Base-by-base conservation (phyloP, 768 basidiomycete species). In the Coprinopsis strossmayeri region DNA sequence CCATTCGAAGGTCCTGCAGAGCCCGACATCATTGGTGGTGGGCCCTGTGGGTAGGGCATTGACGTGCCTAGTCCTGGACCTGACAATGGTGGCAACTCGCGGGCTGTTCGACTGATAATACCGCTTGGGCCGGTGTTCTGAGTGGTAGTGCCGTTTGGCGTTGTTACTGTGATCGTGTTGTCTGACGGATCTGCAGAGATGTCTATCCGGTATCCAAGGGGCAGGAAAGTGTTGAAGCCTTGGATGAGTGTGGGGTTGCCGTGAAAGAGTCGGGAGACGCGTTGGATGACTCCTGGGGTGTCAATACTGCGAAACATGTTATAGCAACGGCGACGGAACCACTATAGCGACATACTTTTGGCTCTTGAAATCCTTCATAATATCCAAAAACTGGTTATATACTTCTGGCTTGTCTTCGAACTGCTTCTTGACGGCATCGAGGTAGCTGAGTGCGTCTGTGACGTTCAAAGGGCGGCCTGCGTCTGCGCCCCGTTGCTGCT, bases 351-450 rank as follows among this genome's bases (percentile, higher is more conserved):
- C 90, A 70, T 65, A 92, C 89, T 70, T 72, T 69, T 95, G 91
- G 59, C 91, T 91, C 71, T 99, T 99, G 67, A 99, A 99, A 64
- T 98, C 94, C 73, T 97, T 97, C 96, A 96, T 96, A 61, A 96
- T 94, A 64, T 95, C 91, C 66, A 94, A 67, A 61, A 93, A 92
- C 55, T 85, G 78, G 64, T 96, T 95, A 74, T 96, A 96, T 23
- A 95, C 91, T 59, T 93, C 90, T 17, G 92, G 92, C 64, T 84
- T 82, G 62, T 90, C 85, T 39, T 81, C 76, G 64, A 95, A 96
- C 69, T 92, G 88, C 35, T 80, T 74, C 72, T 95, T 96, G 70
- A 96, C 92, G 23, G 90, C 89, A 64, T 96, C 92, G 56, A 96
- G 81, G 60, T 96, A 96, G 59, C 83, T 85, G 65, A 96, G 77